These are phyloP conservation scores for Circinella umbellata DNA, from an alignment of 371 early-diverging fungal species.

Conservation along the genomic window DNA sequence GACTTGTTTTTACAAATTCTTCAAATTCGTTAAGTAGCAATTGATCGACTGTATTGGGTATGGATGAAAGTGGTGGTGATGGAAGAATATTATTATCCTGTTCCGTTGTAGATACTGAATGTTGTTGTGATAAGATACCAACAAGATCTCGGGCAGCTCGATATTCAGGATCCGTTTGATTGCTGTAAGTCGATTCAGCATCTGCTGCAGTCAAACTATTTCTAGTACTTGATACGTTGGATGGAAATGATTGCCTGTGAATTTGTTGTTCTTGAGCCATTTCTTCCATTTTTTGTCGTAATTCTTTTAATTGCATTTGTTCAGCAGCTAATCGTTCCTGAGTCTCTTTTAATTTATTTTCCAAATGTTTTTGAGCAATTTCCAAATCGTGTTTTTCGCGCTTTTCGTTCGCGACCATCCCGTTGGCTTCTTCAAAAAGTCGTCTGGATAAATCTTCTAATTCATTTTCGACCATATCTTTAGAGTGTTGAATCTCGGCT, in stretches of 20 bases:
- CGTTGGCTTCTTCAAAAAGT: constrained; percentile 94
- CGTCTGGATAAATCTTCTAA: constrained; percentile 87
- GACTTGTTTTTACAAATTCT: constrained; percentile 74
- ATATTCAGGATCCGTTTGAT: constrained; percentile 16
- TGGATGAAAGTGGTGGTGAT: background rate
- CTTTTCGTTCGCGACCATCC: constrained; percentile 89
- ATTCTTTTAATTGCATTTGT: constrained; percentile 78
- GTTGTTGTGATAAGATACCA: constrained; percentile 3
- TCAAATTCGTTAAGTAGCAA: constrained; percentile 79
- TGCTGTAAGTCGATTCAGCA: constrained; percentile 6
- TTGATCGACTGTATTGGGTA: constrained; percentile 49
- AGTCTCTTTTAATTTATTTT: constrained; percentile 71
- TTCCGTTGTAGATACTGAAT: background rate
- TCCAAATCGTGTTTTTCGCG: constrained; percentile 66
- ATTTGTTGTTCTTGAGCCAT: constrained; percentile 40
- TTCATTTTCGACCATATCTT: constrained; percentile 89
- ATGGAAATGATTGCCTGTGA: background rate
- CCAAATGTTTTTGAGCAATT: constrained; percentile 59
- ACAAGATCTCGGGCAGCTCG: constrained; percentile 22
- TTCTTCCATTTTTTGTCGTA: constrained; percentile 73
- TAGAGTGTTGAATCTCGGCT: constrained; percentile 88
- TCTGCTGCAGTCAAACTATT: constrained; percentile 8
- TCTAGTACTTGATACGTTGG: background rate
- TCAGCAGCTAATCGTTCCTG: constrained; percentile 72
- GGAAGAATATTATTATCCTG: background rate